Percentiles rank a stretch among this genome's conserved stretches.
These are phyloP conservation scores for Moniliophthora roreri DNA, from an alignment of 1,284 basidiomycete genomes.

Conservation along the genomic window DNA sequence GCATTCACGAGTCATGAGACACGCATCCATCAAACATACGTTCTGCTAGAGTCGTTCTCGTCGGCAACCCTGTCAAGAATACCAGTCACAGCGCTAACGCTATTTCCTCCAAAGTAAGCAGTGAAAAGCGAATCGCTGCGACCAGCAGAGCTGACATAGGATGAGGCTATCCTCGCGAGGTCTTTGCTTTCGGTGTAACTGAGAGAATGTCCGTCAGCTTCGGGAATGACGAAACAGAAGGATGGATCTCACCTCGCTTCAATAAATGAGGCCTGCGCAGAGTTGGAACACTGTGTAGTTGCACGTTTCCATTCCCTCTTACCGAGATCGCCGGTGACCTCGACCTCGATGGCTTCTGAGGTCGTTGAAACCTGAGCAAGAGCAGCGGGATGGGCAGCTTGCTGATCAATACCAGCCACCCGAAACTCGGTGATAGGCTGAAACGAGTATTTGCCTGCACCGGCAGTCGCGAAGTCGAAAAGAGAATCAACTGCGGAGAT, in stretches of 20 bases:
- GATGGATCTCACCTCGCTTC: slow-evolving; percentile 25
- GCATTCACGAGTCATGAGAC: neutral
- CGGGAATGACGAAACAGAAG: neutral
- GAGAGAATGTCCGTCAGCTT: neutral
- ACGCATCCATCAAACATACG: slow-evolving; percentile 8
- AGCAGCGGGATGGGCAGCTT: slow-evolving; percentile 13
- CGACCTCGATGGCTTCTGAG: slow-evolving; percentile 28
- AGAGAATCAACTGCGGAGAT: slow-evolving; percentile 10
- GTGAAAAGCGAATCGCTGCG: slow-evolving; percentile 16
- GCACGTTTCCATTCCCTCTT: slow-evolving; percentile 29
- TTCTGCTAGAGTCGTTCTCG: slow-evolving; percentile 17
- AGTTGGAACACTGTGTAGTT: slow-evolving; percentile 28
- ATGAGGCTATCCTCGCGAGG: slow-evolving; percentile 14
- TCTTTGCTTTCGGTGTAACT: slow-evolving; percentile 19
- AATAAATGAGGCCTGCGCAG: slow-evolving; percentile 32
- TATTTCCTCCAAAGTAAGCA: slow-evolving; percentile 17
- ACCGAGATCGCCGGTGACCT: slow-evolving; percentile 28
- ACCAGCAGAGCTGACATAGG: slow-evolving; percentile 17
- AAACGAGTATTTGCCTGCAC: slow-evolving; percentile 15
- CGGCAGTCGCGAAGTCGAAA: slow-evolving; percentile 16
- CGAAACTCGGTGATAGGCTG: slow-evolving; percentile 13
- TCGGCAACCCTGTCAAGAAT: slow-evolving; percentile 17
- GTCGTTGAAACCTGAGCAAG: slow-evolving; percentile 25
- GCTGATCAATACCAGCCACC: slow-evolving; percentile 20
- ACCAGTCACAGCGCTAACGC: slow-evolving; percentile 9